Base-by-base conservation (phyloP, 2,329 filamentous ascomycete genomes). In the Myotisia sp. region DNA sequence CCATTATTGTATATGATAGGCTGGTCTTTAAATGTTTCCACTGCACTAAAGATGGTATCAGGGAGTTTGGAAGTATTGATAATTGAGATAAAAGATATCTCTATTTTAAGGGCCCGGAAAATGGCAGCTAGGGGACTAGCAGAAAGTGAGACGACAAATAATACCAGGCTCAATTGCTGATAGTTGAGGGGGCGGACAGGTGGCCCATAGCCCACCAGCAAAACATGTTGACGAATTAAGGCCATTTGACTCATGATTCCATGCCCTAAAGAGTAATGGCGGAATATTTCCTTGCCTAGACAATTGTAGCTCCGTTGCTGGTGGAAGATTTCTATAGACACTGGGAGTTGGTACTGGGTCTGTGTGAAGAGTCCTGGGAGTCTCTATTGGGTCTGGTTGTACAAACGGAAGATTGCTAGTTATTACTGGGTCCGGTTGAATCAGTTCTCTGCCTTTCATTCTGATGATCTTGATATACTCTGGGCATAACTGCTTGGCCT, bases 101-200 rank as follows among this genome's bases (percentile, higher is more conserved):
- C 24, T 0, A 40, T 29, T 4, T 42, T 36, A 3, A 58, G n/a
- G 0, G 48, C 52, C 23, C 55, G 43, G 26, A 59, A 55, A 1
- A 59, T 26, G 0, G 55, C 50, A 0, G 50, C 30, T 0, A 60
- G 34, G 2, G 48, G 46, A 0, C 46, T 43, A 0, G 26, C 32
- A 4, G 42, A 54, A 0, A 50, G 47, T 0, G 57, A 60, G 3
- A 60, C 56, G 7, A 60, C 57, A 28, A 9, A 56, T 52, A 2
- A 49, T 33, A 0, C 41, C 23, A 1, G 33, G 14, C 0, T 40
- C n/a, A 10, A 47, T 20, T 3, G 49, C 27, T 2, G 42, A 29
- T 0, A 45, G 45, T 1, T 33, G 22, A 1, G 37, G 36, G 7
- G 48, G 44, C 2, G 39, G 34, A 0, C 29, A 30, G 2, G 33